Evolutionary conservation across 331 rosid genomes (phyloP).

Genomic region (Stylosanthes scabra): DNA sequence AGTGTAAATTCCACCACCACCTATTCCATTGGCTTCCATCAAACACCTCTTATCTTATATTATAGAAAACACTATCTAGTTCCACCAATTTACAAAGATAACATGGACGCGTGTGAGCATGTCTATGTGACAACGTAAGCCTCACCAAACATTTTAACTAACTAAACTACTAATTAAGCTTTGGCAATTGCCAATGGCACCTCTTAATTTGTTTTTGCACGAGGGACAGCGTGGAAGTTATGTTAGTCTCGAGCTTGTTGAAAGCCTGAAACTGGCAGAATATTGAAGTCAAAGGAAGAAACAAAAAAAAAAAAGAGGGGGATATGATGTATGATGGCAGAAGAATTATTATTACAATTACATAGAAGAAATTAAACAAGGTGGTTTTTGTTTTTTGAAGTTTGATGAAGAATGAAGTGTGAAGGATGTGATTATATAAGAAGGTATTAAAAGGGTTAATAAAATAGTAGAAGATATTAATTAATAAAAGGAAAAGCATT

Average conservation of each 20-base stretch:
- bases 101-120: neutral
- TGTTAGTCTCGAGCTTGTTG: constrained; percentile 3
- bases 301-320: no score
- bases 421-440: constrained; percentile 16
- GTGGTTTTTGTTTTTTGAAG: neutral
- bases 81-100: neutral
- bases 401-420: neutral
- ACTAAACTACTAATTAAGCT: neutral
- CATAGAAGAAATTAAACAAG: neutral
- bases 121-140: neutral
- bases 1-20: constrained; percentile 67
- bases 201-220: neutral
- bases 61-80: no score
- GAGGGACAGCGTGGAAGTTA: neutral
- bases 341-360: no score
- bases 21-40: constrained; percentile 78
- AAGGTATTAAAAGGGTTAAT: neutral
- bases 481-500: no score
- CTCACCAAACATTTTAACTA: neutral
- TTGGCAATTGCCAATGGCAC: neutral
- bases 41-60: constrained; percentile 9
- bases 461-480: no score
- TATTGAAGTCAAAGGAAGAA: constrained; percentile 22
- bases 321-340: no score
- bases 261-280: constrained; percentile 10